Evolutionary conservation across 2,329 filamentous ascomycete genomes (phyloP).

Genomic region (Pestalotiopsis sp.): DNA sequence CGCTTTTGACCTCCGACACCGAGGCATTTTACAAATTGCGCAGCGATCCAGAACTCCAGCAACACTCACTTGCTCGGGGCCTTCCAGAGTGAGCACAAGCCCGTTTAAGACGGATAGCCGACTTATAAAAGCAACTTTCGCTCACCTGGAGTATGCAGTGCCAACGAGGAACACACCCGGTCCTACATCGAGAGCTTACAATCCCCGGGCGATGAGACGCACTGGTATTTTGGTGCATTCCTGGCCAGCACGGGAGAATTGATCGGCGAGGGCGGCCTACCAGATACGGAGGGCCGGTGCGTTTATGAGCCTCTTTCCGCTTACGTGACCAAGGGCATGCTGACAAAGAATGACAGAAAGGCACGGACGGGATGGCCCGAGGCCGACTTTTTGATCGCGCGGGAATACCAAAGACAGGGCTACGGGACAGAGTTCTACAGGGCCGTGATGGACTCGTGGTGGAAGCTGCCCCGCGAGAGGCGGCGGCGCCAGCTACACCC

Average conservation of each 20-base stretch:
- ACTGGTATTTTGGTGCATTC: conserved; percentile 29
- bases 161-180: conserved; percentile 14
- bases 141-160: neutral
- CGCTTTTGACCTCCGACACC: conserved; percentile 16
- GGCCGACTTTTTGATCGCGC: conserved; percentile 15
- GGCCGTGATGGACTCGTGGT: conserved; percentile 14
- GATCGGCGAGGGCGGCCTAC: conserved; percentile 31
- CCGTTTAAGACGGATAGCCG: too few species aligned
- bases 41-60: conserved; percentile 10
- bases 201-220: conserved; percentile 14
- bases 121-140: too few species aligned
- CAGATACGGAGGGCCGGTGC: conserved; percentile 3
- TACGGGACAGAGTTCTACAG: conserved; percentile 16
- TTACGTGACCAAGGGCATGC: too few species aligned
- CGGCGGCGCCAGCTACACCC: conserved; percentile 12
- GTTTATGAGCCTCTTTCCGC: too few species aligned
- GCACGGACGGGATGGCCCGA: conserved; percentile 15
- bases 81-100: conserved; percentile 4
- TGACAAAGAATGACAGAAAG: too few species aligned
- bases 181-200: conserved; percentile 10
- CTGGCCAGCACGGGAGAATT: conserved; percentile 26
- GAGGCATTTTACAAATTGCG: conserved; percentile 20
- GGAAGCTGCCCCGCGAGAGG: conserved; percentile 14
- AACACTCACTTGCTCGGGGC: conserved; percentile 14
- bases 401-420: conserved; percentile 16